Conservation (phyloP, 2,329 filamentous ascomycete genomes). For the Sclerotinia borealis region DNA sequence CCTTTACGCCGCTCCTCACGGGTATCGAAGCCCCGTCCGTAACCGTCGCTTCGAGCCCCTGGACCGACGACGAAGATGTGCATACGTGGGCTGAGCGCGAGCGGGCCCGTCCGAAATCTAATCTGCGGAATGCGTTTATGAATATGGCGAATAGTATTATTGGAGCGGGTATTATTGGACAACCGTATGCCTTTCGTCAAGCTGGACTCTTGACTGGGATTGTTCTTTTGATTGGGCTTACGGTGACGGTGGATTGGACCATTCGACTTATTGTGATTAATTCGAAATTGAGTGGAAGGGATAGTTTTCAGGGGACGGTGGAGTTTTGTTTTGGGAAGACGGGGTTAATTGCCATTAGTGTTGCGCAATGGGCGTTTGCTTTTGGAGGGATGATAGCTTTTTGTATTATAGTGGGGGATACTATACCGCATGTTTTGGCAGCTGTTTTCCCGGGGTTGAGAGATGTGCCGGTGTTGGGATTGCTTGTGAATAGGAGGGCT, state of each 20-base stretch:
- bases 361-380: slow-evolving; percentile 97
- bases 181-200: slow-evolving; percentile 93
- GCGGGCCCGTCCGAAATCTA: slow-evolving; percentile 68
- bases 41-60: slow-evolving; percentile 47
- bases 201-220: slow-evolving; percentile 80
- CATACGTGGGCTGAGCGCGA: slow-evolving; percentile 48
- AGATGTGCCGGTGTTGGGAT: slow-evolving; percentile 69
- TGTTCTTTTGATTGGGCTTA: slow-evolving; percentile 70
- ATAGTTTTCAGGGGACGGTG: slow-evolving; percentile 93
- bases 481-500: slow-evolving; percentile 73
- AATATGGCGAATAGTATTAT: slow-evolving; percentile 99
- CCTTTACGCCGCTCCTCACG: slow-evolving; percentile 62
- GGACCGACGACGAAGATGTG: slow-evolving; percentile 38
- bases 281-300: slow-evolving; percentile 88
- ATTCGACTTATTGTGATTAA: slow-evolving; percentile 96
- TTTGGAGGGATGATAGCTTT: slow-evolving; percentile 99
- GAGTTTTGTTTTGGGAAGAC: slow-evolving; percentile 88
- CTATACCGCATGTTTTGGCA: slow-evolving; percentile 81
- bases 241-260: slow-evolving; percentile 90
- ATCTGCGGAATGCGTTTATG: slow-evolving; percentile 87
- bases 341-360: slow-evolving; percentile 77
- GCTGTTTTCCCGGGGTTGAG: slow-evolving; percentile 74
- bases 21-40: slow-evolving; percentile 77
- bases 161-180: slow-evolving; percentile 67
- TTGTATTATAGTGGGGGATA: slow-evolving; percentile 94